Conservation (phyloP, 2,329 filamentous ascomycete species). For the Cladosporium sp. region DNA sequence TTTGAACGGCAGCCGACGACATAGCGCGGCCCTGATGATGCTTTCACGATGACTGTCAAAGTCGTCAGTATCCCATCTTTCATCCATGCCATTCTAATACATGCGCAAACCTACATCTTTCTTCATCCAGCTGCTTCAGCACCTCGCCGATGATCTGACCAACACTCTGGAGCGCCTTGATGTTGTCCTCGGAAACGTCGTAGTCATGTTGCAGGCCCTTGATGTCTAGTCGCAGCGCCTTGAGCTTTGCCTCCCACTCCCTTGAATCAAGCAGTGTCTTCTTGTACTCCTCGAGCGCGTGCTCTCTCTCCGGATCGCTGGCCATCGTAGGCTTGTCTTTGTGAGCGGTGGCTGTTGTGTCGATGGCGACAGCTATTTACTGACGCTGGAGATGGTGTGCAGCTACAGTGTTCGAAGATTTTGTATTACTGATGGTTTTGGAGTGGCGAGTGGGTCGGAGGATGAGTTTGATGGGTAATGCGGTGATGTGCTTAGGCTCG, state of each 20-base stretch:
- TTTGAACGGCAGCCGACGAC: slow-evolving; percentile 98
- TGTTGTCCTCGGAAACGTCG: slow-evolving; percentile 97
- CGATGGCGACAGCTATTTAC: neutral
- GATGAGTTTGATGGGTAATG: neutral
- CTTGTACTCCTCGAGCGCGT: slow-evolving; percentile 56
- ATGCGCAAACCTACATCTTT: slow-evolving; percentile 73
- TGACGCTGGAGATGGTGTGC: neutral
- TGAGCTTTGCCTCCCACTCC: slow-evolving; percentile 98
- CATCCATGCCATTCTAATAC: neutral
- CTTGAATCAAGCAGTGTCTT: slow-evolving; percentile 75
- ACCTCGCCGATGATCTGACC: slow-evolving; percentile 99
- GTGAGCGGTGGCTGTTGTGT: slow-evolving; percentile 1
- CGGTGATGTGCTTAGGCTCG: neutral
- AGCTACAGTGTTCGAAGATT: neutral
- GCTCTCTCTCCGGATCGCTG: slow-evolving; percentile 51
- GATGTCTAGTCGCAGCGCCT: slow-evolving; percentile 89
- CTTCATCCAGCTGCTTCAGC: slow-evolving; percentile 96
- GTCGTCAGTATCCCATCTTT: slow-evolving; percentile 14
- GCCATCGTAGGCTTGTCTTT: slow-evolving; percentile 25
- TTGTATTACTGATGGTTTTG: neutral
- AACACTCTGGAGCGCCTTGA: slow-evolving; percentile 98
- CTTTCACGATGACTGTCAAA: slow-evolving; percentile 87
- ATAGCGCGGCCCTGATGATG: slow-evolving; percentile 93
- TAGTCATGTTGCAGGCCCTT: slow-evolving; percentile 94
- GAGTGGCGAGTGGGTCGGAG: neutral